These are phyloP conservation scores for Arthroderma sp. DNA, from an alignment of 2,329 filamentous ascomycete species.

Conservation along the genomic window DNA sequence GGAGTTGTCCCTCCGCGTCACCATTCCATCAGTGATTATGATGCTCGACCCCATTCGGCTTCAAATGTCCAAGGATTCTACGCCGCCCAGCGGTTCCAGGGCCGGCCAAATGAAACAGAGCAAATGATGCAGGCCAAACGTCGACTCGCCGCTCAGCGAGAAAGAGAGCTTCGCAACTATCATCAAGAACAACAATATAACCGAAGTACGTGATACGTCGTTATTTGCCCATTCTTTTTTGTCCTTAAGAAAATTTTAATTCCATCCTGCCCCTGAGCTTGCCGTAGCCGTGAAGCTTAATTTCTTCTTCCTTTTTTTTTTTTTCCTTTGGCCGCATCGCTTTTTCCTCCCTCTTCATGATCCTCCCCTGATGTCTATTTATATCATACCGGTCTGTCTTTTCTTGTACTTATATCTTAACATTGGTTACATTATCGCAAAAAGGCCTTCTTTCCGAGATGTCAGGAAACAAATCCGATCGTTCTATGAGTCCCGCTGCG, in stretches of 20 bases:
- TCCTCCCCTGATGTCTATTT: constrained; percentile 6
- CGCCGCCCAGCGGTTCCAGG: constrained; percentile 81
- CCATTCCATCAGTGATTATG: constrained; percentile 75
- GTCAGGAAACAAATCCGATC: constrained; percentile 66
- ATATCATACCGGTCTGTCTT: constrained; percentile 20
- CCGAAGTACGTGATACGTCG: constrained; percentile 59
- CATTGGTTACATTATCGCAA: constrained; percentile 25
- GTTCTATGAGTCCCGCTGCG: constrained; percentile 67
- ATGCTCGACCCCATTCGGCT: constrained; percentile 58
- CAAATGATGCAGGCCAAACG: constrained; percentile 99
- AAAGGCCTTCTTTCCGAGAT: constrained; percentile 55
- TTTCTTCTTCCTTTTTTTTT: constrained; percentile 4
- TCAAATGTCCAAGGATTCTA: constrained; percentile 89
- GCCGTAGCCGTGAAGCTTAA: constrained; percentile 2
- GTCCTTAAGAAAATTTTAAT: constrained; percentile 9
- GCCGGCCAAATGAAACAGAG: constrained; percentile 80
- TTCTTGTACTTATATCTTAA: constrained; percentile 33
- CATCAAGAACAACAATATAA: constrained; percentile 99
- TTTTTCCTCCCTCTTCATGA: constrained; percentile 13
- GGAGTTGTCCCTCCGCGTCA: constrained; percentile 50
- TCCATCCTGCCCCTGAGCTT: constrained; percentile 5
- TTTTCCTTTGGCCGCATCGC: constrained; percentile 15
- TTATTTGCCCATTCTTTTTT: constrained; percentile 16
- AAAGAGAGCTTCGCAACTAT: constrained; percentile 98
- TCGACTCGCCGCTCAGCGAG: constrained; percentile 96